Base-by-base conservation (phyloP, 2,329 filamentous ascomycete genomes). In the Raffaelea arxii region DNA sequence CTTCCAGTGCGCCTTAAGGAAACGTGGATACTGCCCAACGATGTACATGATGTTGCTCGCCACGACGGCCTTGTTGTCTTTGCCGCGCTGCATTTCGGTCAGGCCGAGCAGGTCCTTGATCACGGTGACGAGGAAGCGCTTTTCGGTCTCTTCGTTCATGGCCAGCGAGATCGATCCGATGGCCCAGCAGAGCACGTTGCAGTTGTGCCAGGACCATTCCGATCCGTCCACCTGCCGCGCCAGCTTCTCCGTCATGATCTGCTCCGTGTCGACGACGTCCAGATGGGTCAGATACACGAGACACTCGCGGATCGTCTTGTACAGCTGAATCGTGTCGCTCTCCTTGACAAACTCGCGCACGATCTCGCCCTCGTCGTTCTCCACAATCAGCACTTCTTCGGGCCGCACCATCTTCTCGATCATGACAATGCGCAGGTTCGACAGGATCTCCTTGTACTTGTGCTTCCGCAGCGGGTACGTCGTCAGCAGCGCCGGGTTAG, bases 31-130 rank as follows among this genome's bases (percentile, higher is more conserved):
- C 62, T 98, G 92, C 49, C 92, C 92, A 51, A 98, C 92, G 68
- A 98, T 98, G 65, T 98, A 98, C 92, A 98, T 98, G 60, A 98
- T 98, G 69, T 98, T 98, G 69, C 88, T 95, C 53, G 92, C 92
- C 36, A 98, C 92, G 10, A 98, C 92, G 12, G 92, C 92, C 65
- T 98, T 98, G 77, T 98, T 98, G 71, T 98, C 92, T 61, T 98
- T 98, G 52, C 92, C 92, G 46, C 94, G 86, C 72, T 98, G 98
- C 90, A 96, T 96, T 65, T 98, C 92, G 0, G 92, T 98, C 47
- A 98, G 73, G 1, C 92, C 94, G 24, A 98, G 80, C 7, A 98
- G 79, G 59, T 98, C 92, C 70, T 98, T 98, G 58, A 98, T 98
- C 46, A 98, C 94, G 1, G 92, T 98, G 43, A 98, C 92, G 37